Evolutionary conservation across 768 basidiomycete genomes (phyloP).

Genomic region (Auricularia auricula-judae): DNA sequence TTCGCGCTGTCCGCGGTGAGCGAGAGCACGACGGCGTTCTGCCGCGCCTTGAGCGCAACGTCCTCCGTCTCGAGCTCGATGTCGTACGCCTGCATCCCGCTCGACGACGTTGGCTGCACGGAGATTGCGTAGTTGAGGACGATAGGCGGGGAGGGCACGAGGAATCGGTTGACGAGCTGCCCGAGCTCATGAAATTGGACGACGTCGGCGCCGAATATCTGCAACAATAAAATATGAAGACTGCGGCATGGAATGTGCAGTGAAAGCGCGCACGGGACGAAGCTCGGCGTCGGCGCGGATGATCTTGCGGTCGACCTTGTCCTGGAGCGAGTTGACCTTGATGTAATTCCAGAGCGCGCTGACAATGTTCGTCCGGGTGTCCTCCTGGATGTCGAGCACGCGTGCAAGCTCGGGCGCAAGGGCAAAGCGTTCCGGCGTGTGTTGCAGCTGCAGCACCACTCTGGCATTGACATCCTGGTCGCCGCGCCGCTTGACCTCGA

Average conservation of each 20-base stretch:
- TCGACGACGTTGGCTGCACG: slow-evolving; percentile 39
- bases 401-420: slow-evolving; percentile 54
- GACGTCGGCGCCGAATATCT: slow-evolving; percentile 65
- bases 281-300: slow-evolving; percentile 62
- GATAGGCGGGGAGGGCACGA: slow-evolving; percentile 69
- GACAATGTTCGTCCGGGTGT: slow-evolving; percentile 69
- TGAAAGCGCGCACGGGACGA: slow-evolving; percentile 36
- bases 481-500: slow-evolving; percentile 72
- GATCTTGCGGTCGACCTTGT: slow-evolving; percentile 64
- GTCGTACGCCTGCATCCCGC: slow-evolving; percentile 67
- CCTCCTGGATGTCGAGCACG: slow-evolving; percentile 73
- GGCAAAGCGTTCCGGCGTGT: slow-evolving; percentile 79
- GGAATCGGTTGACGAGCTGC: slow-evolving; percentile 71
- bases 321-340: slow-evolving; percentile 72
- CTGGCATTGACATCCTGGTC: slow-evolving; percentile 69
- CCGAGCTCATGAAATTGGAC: slow-evolving; percentile 73
- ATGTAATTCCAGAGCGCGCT: slow-evolving; percentile 89
- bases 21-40: slow-evolving; percentile 54
- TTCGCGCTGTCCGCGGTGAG: slow-evolving; percentile 61
- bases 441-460: slow-evolving; percentile 77
- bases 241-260: neutral
- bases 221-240: neutral
- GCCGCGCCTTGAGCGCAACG: slow-evolving; percentile 54
- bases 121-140: slow-evolving; percentile 64
- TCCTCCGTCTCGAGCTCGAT: slow-evolving; percentile 87